These are phyloP conservation scores for Aspergillus thermomutatus DNA, from an alignment of 2,329 filamentous ascomycete genomes.

Conservation along the genomic window DNA sequence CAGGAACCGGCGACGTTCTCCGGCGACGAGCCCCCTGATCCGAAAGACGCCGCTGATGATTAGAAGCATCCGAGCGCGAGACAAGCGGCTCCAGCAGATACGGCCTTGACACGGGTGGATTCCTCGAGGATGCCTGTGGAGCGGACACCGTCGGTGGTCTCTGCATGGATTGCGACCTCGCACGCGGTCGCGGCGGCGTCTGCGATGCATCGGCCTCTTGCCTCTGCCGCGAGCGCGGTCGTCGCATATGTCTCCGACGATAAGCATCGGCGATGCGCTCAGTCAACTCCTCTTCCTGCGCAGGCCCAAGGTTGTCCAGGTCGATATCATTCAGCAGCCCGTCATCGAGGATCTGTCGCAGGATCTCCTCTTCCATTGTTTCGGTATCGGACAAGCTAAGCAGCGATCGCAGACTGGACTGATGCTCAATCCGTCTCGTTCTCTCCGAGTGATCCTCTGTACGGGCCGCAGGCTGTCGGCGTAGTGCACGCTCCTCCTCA, in stretches of 20 bases:
- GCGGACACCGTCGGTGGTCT: slow-evolving; percentile 16
- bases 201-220: slow-evolving; percentile 34
- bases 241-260: slow-evolving; percentile 61
- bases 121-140: slow-evolving; percentile 18
- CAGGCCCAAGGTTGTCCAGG: slow-evolving; percentile 78
- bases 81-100: slow-evolving; percentile 31
- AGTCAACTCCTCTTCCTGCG: slow-evolving; percentile 83
- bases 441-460: slow-evolving; percentile 28
- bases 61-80: slow-evolving; percentile 16
- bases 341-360: slow-evolving; percentile 83
- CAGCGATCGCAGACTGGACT: slow-evolving; percentile 80
- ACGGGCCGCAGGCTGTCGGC: slow-evolving; percentile 21
- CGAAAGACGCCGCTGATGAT: slow-evolving; percentile 35
- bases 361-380: slow-evolving; percentile 79
- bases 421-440: slow-evolving; percentile 72
- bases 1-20: slow-evolving; percentile 32
- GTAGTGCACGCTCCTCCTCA: slow-evolving; percentile 31
- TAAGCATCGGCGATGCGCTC: slow-evolving; percentile 89
- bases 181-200: slow-evolving; percentile 25
- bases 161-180: slow-evolving; percentile 30
- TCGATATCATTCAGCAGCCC: slow-evolving; percentile 85
- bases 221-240: slow-evolving; percentile 39
- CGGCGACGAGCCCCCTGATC: slow-evolving; percentile 32
- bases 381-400: slow-evolving; percentile 77
- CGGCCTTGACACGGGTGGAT: slow-evolving; percentile 29